A percentile compares a stretch with the other conserved stretches of the same genome.
These are phyloP conservation scores for Echinochloa phyllopogon DNA, from an alignment of 176 grass and related monocot genomes.

Conservation along the genomic window DNA sequence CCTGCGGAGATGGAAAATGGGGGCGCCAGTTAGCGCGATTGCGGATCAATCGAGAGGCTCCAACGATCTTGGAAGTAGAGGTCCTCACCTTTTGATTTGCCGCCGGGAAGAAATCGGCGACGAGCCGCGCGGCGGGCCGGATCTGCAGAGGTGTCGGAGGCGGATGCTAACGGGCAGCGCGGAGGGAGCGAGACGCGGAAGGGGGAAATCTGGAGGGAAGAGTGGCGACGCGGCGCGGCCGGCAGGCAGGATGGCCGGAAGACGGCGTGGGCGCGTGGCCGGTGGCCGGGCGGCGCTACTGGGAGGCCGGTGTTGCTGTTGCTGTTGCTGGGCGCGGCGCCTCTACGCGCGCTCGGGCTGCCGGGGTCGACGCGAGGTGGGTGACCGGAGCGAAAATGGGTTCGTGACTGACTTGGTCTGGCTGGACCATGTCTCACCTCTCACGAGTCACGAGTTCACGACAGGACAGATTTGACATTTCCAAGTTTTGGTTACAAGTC, in stretches of 20 bases:
- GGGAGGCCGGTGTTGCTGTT: background rate
- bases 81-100: slow-evolving; percentile 4
- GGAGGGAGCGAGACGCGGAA: background rate
- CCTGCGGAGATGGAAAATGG: background rate
- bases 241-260: background rate
- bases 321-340: no score
- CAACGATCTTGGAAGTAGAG: background rate
- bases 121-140: background rate
- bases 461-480: no score
- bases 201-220: background rate
- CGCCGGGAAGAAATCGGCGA: background rate
- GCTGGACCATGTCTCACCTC: background rate
- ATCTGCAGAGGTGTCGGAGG: background rate
- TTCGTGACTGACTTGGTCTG: background rate
- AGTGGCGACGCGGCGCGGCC: background rate
- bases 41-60: background rate
- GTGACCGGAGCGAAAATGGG: background rate
- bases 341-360: background rate
- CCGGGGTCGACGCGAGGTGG: background rate
- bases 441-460: no score
- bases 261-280: background rate
- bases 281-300: background rate
- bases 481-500: no score
- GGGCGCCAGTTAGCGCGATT: background rate
- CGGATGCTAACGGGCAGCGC: background rate